Percentiles rank a stretch among this genome's conserved stretches.
phyloP scores from a whole-genome alignment of 2,329 filamentous ascomycete species.

The Xylaria sp. region DNA sequence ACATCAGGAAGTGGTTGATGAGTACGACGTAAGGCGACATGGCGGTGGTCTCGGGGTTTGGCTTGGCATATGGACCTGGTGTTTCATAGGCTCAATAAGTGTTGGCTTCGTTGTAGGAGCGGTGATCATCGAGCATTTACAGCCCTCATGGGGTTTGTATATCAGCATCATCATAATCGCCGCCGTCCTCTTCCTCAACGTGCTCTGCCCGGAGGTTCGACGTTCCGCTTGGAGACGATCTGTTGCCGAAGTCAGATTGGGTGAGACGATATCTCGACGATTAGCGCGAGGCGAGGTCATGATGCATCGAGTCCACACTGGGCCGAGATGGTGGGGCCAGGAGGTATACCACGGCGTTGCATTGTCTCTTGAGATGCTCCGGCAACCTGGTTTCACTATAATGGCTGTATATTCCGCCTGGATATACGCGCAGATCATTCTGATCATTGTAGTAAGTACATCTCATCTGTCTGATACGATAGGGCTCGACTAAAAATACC shows the following conservation, averaged over 20 bases:
- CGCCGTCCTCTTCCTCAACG: slow-evolving; percentile 73
- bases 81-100: slow-evolving; percentile 76
- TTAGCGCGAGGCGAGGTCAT: slow-evolving; percentile 79
- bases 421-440: slow-evolving; percentile 81
- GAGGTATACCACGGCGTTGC: slow-evolving; percentile 77
- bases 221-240: slow-evolving; percentile 75
- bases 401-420: slow-evolving; percentile 79
- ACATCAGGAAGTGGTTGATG: slow-evolving; percentile 76
- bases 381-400: slow-evolving; percentile 78
- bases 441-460: slow-evolving; percentile 68
- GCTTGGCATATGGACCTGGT: slow-evolving; percentile 83
- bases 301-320: slow-evolving; percentile 77
- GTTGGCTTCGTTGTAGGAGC: slow-evolving; percentile 79
- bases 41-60: slow-evolving; percentile 84
- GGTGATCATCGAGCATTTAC: slow-evolving; percentile 70
- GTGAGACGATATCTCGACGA: slow-evolving; percentile 63
- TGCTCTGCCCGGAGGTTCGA: slow-evolving; percentile 77
- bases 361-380: slow-evolving; percentile 76
- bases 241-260: slow-evolving; percentile 70
- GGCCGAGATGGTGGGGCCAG: slow-evolving; percentile 81
- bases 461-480: background rate
- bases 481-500: slow-evolving; percentile 24
- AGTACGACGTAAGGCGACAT: slow-evolving; percentile 76
- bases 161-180: slow-evolving; percentile 75
- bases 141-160: slow-evolving; percentile 81